A percentile compares a stretch with the other conserved stretches of the same genome.
phyloP scores from a whole-genome alignment of 2,329 filamentous ascomycete species.

The Cladophialophora chaetospira region DNA sequence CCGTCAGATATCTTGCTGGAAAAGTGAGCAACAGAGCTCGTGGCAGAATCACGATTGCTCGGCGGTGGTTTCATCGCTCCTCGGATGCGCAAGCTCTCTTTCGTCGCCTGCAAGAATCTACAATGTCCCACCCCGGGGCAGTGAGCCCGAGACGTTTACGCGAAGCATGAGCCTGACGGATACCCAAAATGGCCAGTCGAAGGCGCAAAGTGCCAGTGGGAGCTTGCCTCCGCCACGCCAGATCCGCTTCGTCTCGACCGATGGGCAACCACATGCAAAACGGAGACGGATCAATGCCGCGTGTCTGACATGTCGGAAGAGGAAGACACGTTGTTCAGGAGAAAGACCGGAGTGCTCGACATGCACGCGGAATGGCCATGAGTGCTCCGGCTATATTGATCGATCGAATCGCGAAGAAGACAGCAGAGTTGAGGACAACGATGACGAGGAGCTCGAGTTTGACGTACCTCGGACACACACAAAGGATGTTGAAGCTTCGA shows the following conservation, averaged over 20 bases:
- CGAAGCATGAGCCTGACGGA: constrained; percentile 21
- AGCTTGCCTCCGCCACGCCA: constrained; percentile 38
- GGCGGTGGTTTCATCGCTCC: too few species aligned
- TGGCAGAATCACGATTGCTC: too few species aligned
- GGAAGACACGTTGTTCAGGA: constrained; percentile 74
- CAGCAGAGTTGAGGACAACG: constrained; percentile 21
- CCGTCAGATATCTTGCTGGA: too few species aligned
- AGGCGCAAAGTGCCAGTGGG: neutral
- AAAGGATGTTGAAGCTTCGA: constrained; percentile 5
- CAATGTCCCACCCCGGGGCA: constrained; percentile 11
- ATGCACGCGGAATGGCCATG: constrained; percentile 70
- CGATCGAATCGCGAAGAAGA: constrained; percentile 16
- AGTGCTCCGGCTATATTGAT: constrained; percentile 68
- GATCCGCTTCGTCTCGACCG: constrained; percentile 79
- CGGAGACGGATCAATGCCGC: constrained; percentile 76
- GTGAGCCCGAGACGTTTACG: constrained; percentile 3
- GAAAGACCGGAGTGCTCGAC: constrained; percentile 73
- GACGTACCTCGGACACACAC: constrained; percentile 8
- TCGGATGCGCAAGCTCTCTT: neutral
- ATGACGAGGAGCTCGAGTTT: constrained; percentile 21
- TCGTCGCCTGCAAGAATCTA: neutral
- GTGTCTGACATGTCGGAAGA: constrained; percentile 72
- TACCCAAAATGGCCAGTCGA: constrained; percentile 3
- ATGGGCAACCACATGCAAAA: constrained; percentile 78
- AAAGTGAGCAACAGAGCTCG: too few species aligned